Evolutionary conservation across 2,329 filamentous ascomycete species (phyloP).

Genomic region (Trichoderma harzianum): DNA sequence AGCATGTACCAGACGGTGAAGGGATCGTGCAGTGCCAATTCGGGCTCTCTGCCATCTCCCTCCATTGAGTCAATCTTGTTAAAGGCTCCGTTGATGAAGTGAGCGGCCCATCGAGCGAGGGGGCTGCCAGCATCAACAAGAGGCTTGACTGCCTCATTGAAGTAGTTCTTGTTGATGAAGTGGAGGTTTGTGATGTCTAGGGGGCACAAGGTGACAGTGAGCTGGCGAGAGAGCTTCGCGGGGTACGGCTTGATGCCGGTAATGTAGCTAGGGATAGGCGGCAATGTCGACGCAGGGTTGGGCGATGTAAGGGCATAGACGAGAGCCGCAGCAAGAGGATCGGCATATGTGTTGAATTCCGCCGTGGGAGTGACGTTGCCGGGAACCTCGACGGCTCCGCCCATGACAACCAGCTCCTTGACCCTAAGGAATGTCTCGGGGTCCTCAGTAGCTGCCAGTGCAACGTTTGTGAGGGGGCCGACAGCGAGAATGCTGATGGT

Average conservation of each 20-base stretch:
- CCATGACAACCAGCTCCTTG: constrained; percentile 95
- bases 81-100: constrained; percentile 70
- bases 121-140: constrained; percentile 63
- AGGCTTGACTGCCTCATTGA: constrained; percentile 53
- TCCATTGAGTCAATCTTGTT: constrained; percentile 63
- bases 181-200: constrained; percentile 75
- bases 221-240: constrained; percentile 54
- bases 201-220: constrained; percentile 70
- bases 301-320: constrained; percentile 75
- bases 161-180: constrained; percentile 58
- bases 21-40: constrained; percentile 71
- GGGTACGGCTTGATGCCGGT: constrained; percentile 61
- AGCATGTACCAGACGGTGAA: constrained; percentile 77
- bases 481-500: constrained; percentile 88
- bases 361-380: constrained; percentile 84
- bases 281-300: constrained; percentile 75
- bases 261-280: constrained; percentile 55
- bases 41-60: constrained; percentile 54
- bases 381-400: constrained; percentile 72
- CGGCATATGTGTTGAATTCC: constrained; percentile 95
- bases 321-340: constrained; percentile 72
- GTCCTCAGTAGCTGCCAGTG: constrained; percentile 82
- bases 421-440: constrained; percentile 83
- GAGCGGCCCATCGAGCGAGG: constrained; percentile 68
- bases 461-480: constrained; percentile 90